These are phyloP conservation scores for Oryza nivara DNA, from an alignment of 176 grass and related monocot genomes.

Conservation along the genomic window DNA sequence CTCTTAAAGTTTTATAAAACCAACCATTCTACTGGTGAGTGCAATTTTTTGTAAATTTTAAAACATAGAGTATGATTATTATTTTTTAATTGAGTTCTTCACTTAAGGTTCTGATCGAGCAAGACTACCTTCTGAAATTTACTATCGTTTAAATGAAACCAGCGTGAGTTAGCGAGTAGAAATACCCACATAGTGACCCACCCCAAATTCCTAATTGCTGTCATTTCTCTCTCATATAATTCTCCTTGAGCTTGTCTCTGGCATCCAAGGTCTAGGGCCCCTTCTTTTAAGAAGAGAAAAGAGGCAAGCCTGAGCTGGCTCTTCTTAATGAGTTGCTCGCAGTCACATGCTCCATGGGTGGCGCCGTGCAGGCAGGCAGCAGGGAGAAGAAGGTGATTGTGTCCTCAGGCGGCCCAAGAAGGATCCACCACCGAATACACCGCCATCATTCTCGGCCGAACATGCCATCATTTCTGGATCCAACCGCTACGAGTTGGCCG, in stretches of 20 bases:
- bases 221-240: background rate
- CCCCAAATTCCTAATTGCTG: background rate
- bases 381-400: background rate
- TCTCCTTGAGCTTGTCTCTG: background rate
- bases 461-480: slow-evolving; percentile 10
- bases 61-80: too few relatives aligned
- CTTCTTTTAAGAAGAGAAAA: slow-evolving; percentile 19
- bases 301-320: slow-evolving; percentile 35
- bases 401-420: background rate
- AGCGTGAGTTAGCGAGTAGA: too few relatives aligned
- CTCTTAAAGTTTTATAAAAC: too few relatives aligned
- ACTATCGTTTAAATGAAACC: too few relatives aligned
- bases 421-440: slow-evolving; percentile 30
- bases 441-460: slow-evolving; percentile 40
- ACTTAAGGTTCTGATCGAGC: too few relatives aligned
- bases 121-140: too few relatives aligned
- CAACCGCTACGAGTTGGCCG: background rate
- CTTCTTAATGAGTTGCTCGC: slow-evolving; percentile 23
- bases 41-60: too few relatives aligned
- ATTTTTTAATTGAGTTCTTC: too few relatives aligned
- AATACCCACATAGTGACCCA: too few relatives aligned
- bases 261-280: background rate
- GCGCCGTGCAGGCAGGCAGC: background rate
- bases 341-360: background rate
- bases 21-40: too few relatives aligned